Evolutionary conservation across 345 rosid species (phyloP), one percentile per base, ranked within the genome.

Genomic region (Geranium brycei): DNA sequence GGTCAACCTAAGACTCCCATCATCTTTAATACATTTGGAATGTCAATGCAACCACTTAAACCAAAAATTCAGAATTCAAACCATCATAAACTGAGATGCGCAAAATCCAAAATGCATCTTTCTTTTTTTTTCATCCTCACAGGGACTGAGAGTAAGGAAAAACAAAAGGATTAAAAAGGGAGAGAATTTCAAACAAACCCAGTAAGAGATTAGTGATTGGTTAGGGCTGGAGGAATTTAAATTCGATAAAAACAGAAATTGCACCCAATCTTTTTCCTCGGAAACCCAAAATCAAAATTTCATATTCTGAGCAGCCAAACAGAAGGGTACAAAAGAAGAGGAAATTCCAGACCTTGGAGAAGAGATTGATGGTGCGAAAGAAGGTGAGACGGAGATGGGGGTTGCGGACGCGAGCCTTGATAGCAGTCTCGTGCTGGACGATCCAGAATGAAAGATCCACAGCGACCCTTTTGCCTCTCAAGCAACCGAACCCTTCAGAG

Each of bases 401-500:
- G 14, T 83, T 82, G 2, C 73, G 68, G 10, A 62, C 79, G 2
- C 32, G 63, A 51, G 70, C 66, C 76, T 79, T 85, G 57, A 88
- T 57, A 16, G 97, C 95, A 2, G 96, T 81, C 74, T 88, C 89
- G 63, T 92, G 91, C 69, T 93, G 97, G 31, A 90, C 79, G 14
- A 90, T 82, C 96, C 99, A 88, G 70, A 63, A 86, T 7, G 97
- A 93, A 18, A 93, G 87, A 69, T 93, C 97, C 60, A 93, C 84
- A 13, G 96, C 92, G 40, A 93, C 92, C 47, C 86, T 79, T 70
- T 88, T 90, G 35, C 78, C 73, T 53, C 91, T 82, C 74, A 93
- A 75, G 80, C 35, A 85, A 75, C 81, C 87, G 66, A 68, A 79
- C 10, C 89, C 95, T 68, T 90, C 76, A 19, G 40, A 64, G 7